A percentile compares a stretch with the other conserved stretches of the same genome.
These are phyloP conservation scores for Solanum hybrid DNA, from an alignment of 305 asterid species.

Conservation along the genomic window DNA sequence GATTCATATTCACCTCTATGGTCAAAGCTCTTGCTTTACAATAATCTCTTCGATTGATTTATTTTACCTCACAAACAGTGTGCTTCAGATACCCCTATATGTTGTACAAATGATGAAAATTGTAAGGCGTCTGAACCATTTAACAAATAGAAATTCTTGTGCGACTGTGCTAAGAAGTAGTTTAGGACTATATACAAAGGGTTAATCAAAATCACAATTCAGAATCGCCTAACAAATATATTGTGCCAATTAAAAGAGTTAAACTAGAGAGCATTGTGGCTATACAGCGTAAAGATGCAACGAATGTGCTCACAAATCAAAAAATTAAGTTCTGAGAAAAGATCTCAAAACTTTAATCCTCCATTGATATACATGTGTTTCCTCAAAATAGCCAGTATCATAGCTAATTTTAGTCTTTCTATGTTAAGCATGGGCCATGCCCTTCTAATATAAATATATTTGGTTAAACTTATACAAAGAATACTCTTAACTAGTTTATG, in stretches of 20 bases:
- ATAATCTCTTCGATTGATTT: not conserved
- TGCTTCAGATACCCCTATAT: not conserved
- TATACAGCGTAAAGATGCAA: no score
- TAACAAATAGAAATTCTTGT: not conserved
- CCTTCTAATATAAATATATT: no score
- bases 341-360: not conserved
- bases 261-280: no score
- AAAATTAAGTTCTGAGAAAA: not conserved
- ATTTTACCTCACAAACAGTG: not conserved
- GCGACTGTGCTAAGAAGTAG: no score
- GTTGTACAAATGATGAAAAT: not conserved
- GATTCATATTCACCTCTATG: not conserved
- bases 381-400: not conserved
- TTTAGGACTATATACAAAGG: not conserved
- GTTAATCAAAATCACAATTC: not conserved
- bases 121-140: not conserved
- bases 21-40: not conserved
- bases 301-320: no score
- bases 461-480: no score
- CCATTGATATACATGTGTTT: not conserved
- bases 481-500: no score
- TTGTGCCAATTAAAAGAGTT: not conserved
- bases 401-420: no score
- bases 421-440: no score
- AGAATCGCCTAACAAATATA: not conserved